Evolutionary conservation across 192 early-diverging fungal species (phyloP), one percentile per base, ranked within the genome.

Genomic region (Chytriomyces confervae): DNA sequence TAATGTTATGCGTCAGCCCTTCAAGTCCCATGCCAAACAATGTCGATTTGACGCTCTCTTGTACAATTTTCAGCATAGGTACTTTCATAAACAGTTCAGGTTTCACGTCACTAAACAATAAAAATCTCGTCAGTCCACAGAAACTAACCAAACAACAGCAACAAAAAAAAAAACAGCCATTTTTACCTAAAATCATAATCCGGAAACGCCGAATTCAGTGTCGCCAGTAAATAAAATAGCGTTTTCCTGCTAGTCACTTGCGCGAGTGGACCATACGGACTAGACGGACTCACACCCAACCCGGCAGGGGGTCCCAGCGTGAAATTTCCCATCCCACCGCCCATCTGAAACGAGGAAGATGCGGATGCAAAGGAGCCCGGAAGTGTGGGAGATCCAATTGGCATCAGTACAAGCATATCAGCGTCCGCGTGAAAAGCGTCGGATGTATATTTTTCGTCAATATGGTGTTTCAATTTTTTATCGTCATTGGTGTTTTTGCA

Each of bases 101-200:
- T 62, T 89, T 92, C 20, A 95, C 88, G 62, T 94, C 93, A n/a
- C 93, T 93, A 83, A 83, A 48, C n/a, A 9, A 27, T 43, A 51
- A 62, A 66, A 73, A 43, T 16, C 24, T 47, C 36, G 36, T 36
- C 36, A 36, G 36, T 36, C 36, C 3, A 36, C 4, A 36, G 36
- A 20, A 64, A 48, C 16, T 16, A 7, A 43, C 53, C 27, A 23
- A 72, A 61, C 53, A 16, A 23, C 20, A 65, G 1, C 13, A 23
- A 27, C 2, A 27, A 5, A 5, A 27, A 65, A 27, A 5, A 5
- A 65, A 65, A 27, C 3, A 70, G 46, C 18, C 64, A 6, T n/a
- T 47, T 45, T 23, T 85, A 92, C 92, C 92, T 96, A 87, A 97
- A 99, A 81, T 98, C 97, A 80, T 97, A 96, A 81, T 99, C 96